phyloP scores from a whole-genome alignment of 2,329 filamentous ascomycete species.

The Pyrenochaeta sp. region DNA sequence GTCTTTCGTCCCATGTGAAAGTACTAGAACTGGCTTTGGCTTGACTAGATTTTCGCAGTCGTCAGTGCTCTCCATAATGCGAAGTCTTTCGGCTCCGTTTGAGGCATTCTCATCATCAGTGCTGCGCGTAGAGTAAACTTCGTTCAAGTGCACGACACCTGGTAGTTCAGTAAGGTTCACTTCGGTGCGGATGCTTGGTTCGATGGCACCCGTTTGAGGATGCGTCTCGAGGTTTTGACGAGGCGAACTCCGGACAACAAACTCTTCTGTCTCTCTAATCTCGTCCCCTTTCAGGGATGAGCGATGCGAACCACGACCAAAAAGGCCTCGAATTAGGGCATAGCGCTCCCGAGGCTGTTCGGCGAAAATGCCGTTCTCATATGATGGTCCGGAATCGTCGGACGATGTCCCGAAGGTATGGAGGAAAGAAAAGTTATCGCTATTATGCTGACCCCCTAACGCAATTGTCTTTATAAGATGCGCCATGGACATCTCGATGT shows the following conservation, averaged over 20 bases:
- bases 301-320: slow-evolving; percentile 3
- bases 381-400: neutral
- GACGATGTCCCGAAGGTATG: slow-evolving; percentile 4
- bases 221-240: neutral
- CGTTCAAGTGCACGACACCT: too few relatives aligned
- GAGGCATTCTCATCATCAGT: too few relatives aligned
- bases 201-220: neutral
- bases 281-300: slow-evolving; percentile 28
- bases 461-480: slow-evolving; percentile 51
- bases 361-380: slow-evolving; percentile 2
- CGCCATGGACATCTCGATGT: slow-evolving; percentile 48
- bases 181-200: neutral
- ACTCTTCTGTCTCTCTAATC: slow-evolving; percentile 13
- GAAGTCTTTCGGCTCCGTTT: too few relatives aligned
- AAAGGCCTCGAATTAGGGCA: slow-evolving; percentile 15
- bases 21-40: too few relatives aligned
- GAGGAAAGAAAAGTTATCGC: neutral
- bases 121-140: too few relatives aligned
- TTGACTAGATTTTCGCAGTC: too few relatives aligned
- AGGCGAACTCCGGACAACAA: slow-evolving; percentile 11
- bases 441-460: slow-evolving; percentile 10
- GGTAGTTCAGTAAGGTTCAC: neutral
- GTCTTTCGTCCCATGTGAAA: too few relatives aligned
- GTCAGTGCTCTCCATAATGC: too few relatives aligned
- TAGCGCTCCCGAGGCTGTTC: slow-evolving; percentile 9